phyloP scores from a whole-genome alignment of 148 eudicot genomes.

The Simmondsia chinensis region DNA sequence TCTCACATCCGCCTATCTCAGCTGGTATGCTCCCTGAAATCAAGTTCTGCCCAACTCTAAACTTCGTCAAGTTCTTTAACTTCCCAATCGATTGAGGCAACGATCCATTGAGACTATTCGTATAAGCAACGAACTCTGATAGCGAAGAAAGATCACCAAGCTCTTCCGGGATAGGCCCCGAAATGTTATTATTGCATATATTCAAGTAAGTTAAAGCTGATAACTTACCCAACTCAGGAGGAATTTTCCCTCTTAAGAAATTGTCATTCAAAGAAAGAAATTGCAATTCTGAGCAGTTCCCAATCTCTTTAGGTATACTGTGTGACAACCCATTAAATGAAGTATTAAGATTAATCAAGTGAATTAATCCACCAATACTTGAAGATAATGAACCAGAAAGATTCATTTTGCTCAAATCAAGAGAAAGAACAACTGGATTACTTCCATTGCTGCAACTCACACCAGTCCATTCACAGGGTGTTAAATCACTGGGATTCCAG shows the following conservation, averaged over 20 bases:
- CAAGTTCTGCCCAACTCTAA: slow-evolving; percentile 23
- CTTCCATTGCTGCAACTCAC: slow-evolving; percentile 47
- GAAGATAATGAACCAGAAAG: slow-evolving; percentile 58
- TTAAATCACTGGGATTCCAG: slow-evolving; percentile 54
- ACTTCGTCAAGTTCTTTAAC: slow-evolving; percentile 18
- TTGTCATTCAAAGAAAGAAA: slow-evolving; percentile 52
- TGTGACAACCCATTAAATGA: slow-evolving; percentile 46
- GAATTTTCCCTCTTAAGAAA: slow-evolving; percentile 33
- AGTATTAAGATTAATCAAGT: slow-evolving; percentile 33
- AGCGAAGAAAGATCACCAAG: slow-evolving; percentile 24
- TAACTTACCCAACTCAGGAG: slow-evolving; percentile 18
- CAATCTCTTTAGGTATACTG: slow-evolving; percentile 60
- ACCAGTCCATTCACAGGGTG: slow-evolving; percentile 80
- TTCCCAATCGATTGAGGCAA: slow-evolving; percentile 30
- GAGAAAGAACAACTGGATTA: slow-evolving; percentile 34
- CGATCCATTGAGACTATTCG: slow-evolving; percentile 18
- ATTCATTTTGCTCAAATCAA: slow-evolving; percentile 44
- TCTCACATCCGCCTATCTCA: slow-evolving; percentile 23
- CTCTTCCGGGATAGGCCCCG: slow-evolving; percentile 33
- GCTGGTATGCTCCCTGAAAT: slow-evolving; percentile 31
- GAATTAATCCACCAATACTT: slow-evolving; percentile 47
- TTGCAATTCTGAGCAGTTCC: slow-evolving; percentile 50
- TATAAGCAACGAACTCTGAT: slow-evolving; percentile 14
- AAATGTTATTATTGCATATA: slow-evolving; percentile 19
- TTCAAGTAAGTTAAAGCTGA: slow-evolving; percentile 16